Evolutionary conservation across 805 yeast genomes (phyloP), one percentile per base, ranked within the genome.

Genomic region (Candida glaebosa): DNA sequence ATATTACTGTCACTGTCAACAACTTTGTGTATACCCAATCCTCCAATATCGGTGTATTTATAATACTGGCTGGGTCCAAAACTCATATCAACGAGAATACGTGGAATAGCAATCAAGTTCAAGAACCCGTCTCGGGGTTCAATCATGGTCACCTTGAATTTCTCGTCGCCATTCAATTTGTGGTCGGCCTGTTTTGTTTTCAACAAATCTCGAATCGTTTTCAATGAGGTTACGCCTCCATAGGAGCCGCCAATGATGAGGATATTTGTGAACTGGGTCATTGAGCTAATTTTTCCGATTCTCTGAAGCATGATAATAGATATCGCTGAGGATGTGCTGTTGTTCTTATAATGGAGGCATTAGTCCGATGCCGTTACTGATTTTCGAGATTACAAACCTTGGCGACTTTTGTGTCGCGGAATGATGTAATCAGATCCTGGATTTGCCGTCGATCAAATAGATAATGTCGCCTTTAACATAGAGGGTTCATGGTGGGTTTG

Each of bases 181-280:
- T 28, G 32, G 26, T 36, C 30, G 18, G 30, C 15, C 5, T 26
- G 19, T 33, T 39, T 43, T 20, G 50, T 50, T 15, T 38, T 44
- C 32, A 63, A 52, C 19, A 61, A 60, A 26, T 49, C 51, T 37
- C 58, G 51, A 38, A 67, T 49, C 6, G 64, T 53, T 31, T 54
- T 57, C 4, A 67, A 43, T 1, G 71, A 63, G 12, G 71, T 54
- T 18, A 68, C 51, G 2, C 74, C 74, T n/a, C 67, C 60, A 45
- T 63, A 69, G 1, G 72, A 60, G 2, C 74, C 73, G 2, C 73
- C 74, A n/a, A 67, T 60, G 5, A 68, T 56, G 30, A 68, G 54
- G 4, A 69, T 56, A 43, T 67, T 63, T 18, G 71, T 61, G 28
- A 24, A 24, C 8, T 24, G 28, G 28, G 10, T 24, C 12, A 24